Evolutionary conservation across 2,329 filamentous ascomycete species (phyloP).

Genomic region (Ophiostoma ulmi): DNA sequence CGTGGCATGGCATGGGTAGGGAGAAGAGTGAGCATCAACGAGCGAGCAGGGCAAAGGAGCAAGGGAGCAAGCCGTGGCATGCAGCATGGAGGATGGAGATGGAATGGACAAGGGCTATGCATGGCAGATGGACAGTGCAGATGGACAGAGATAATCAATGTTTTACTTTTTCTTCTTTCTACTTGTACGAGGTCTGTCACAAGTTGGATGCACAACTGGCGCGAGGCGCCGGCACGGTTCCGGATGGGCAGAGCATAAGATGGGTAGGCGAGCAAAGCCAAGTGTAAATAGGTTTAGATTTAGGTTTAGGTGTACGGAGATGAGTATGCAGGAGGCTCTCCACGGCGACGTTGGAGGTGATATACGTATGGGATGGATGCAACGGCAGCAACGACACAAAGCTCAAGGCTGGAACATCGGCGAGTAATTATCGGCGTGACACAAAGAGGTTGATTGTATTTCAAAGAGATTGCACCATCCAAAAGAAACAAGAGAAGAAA

Average conservation of each 20-base stretch:
- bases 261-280: background rate
- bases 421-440: background rate
- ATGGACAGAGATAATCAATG: background rate
- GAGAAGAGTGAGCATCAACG: background rate
- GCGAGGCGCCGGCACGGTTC: conserved; percentile 1
- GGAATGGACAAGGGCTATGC: background rate
- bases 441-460: background rate
- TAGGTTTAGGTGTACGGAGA: background rate
- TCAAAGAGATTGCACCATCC: background rate
- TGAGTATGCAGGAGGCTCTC: background rate
- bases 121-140: conserved; percentile 1
- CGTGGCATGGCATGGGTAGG: background rate
- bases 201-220: background rate
- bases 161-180: background rate
- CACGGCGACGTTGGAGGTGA: background rate
- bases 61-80: background rate
- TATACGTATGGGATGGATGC: background rate
- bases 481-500: background rate
- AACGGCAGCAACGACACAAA: background rate
- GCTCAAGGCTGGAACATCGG: background rate
- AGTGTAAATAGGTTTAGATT: conserved; percentile 1
- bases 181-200: background rate
- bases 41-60: background rate
- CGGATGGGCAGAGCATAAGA: background rate
- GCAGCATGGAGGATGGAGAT: background rate